These are phyloP conservation scores for Yarrowia bubula DNA, from an alignment of 805 yeast species.

Conservation along the genomic window DNA sequence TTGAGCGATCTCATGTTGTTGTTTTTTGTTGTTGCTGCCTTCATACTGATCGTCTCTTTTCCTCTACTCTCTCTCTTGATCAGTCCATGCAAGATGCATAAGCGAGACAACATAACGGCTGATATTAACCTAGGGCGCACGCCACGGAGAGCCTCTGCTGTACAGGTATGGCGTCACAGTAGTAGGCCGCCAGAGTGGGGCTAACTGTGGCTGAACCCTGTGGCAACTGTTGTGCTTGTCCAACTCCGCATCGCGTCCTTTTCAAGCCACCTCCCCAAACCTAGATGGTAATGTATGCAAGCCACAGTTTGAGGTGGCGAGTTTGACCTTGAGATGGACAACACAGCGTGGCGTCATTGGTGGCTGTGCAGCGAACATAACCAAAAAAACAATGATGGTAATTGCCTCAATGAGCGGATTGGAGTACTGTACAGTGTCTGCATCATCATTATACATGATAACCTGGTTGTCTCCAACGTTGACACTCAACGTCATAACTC, in stretches of 20 bases:
- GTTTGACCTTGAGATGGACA: background rate
- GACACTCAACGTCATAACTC: background rate
- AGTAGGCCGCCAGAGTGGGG: background rate
- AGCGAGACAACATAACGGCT: constrained; percentile 15
- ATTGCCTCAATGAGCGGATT: too few relatives aligned
- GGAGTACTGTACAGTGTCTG: too few relatives aligned
- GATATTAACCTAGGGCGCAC: background rate
- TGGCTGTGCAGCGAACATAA: constrained; percentile 3
- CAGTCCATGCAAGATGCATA: background rate
- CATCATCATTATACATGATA: too few relatives aligned
- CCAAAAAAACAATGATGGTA: too few relatives aligned
- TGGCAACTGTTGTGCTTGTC: background rate
- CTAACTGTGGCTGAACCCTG: background rate
- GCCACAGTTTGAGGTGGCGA: constrained; percentile 26
- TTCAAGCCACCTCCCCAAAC: background rate
- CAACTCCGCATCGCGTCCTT: background rate
- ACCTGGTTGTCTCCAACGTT: too few relatives aligned
- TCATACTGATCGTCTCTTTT: background rate
- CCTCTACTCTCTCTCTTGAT: background rate
- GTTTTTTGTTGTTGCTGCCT: background rate
- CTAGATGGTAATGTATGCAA: background rate
- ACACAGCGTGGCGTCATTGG: constrained; percentile 3
- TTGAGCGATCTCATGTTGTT: too few relatives aligned
- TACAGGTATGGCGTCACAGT: background rate
- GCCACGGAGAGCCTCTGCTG: background rate